Base-by-base conservation (phyloP, 2,329 filamentous ascomycete species). In the Oidium heveae region DNA sequence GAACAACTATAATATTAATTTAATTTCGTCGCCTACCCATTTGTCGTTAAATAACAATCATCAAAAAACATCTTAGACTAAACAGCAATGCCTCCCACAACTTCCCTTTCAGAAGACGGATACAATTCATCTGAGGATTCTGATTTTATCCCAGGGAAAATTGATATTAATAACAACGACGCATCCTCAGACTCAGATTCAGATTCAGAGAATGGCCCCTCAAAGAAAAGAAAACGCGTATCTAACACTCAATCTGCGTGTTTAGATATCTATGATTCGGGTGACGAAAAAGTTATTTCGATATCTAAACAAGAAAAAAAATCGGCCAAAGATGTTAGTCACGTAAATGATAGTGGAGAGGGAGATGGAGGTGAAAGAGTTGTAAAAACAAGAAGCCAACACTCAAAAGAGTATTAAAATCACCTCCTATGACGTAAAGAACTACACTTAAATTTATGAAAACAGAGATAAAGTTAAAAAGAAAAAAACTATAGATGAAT, bases 81-180 rank as follows among this genome's bases (percentile, higher is more conserved):
- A 28, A 28, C 24, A 28, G 24, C n/a, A 46, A 57, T 65, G 63
- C 62, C 63, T 28, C 63, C 61, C 52, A 60, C 59, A 57, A 46
- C 63, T 4, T 57, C 64, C 13, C 62, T 59, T 18, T 58, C 58
- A 3, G 62, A 65, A 33, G 74, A 76, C 56, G 69, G 76, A 56
- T 85, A 85, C 61, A 76, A 72, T 16, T 84, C 81, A 1, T 80
- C 80, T 3, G 78, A 85, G 59, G 82, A 86, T 63, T 83, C 81
- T 10, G 81, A 86, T 63, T 86, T 86, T 58, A 74, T 79, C 24
- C 76, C 75, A n/a, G 78, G 77, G 49, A 72, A 63, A 32, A 61
- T 67, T 39, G 65, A 62, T 15, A 62, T 66, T n/a, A 64, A 60
- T 34, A 71, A 68, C 16, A 70, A 67, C 15, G 70, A 72, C 5